Conservation (phyloP, 2,329 filamentous ascomycete genomes). For the Hirsutella thompsonii region DNA sequence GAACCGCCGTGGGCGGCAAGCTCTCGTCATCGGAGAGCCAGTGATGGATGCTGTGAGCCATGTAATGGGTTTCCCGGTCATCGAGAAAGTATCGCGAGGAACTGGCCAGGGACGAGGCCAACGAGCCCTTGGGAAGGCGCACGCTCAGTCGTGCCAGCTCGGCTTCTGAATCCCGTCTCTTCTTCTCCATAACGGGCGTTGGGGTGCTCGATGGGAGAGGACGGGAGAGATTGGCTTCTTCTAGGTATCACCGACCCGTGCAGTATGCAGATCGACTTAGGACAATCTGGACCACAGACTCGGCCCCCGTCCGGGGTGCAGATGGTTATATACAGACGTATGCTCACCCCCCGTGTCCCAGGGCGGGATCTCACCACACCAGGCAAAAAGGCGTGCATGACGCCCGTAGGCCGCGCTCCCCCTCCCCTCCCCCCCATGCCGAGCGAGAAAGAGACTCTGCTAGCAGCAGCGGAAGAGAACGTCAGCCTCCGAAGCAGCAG, state of each 20-base stretch:
- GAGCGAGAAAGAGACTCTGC: background rate
- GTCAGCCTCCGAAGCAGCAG: conserved; percentile 1
- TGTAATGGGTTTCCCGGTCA: conserved; percentile 10
- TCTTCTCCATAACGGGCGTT: background rate
- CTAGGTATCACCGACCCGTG: too few species aligned
- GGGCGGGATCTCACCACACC: background rate
- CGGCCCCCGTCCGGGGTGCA: background rate
- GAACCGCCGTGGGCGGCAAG: conserved; percentile 10
- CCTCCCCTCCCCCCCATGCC: too few species aligned
- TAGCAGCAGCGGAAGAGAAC: background rate
- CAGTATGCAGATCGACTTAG: background rate
- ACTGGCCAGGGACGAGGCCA: conserved; percentile 10
- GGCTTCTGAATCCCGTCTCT: background rate
- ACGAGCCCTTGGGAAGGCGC: conserved; percentile 11
- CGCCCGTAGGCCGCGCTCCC: background rate
- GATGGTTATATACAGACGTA: background rate
- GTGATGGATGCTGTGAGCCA: conserved; percentile 9
- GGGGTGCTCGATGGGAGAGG: too few species aligned
- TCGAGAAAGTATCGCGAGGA: conserved; percentile 13
- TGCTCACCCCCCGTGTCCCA: too few species aligned
- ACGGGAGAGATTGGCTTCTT: background rate
- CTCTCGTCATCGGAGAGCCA: conserved; percentile 14
- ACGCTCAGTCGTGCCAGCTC: conserved; percentile 11
- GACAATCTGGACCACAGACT: background rate
- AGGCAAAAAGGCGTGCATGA: background rate